These are phyloP conservation scores for Blastobotrys apis DNA, from an alignment of 1,139 yeast genomes.

Conservation along the genomic window DNA sequence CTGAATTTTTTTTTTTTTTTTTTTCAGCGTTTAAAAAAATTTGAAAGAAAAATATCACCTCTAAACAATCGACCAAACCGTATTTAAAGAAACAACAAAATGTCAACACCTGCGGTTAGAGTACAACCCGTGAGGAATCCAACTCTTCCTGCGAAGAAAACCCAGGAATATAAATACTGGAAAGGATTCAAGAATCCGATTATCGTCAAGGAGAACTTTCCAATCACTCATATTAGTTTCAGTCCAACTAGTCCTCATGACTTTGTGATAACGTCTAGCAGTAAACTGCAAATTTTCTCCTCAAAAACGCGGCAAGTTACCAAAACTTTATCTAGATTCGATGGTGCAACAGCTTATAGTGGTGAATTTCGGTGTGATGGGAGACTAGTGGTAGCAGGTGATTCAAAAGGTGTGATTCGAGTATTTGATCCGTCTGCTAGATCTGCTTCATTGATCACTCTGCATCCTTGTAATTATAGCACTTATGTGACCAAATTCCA, in stretches of 20 bases:
- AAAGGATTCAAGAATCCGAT: slow-evolving; percentile 79
- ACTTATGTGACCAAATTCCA: slow-evolving; percentile 94
- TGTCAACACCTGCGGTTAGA: slow-evolving; percentile 78
- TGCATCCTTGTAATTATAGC: slow-evolving; percentile 79
- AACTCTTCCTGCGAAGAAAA: slow-evolving; percentile 74
- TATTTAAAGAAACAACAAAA: too few species aligned
- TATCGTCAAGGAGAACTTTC: slow-evolving; percentile 87
- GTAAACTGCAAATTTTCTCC: slow-evolving; percentile 87
- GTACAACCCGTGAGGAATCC: slow-evolving; percentile 69
- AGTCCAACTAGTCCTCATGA: slow-evolving; percentile 86
- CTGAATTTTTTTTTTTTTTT: too few species aligned
- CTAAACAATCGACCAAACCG: too few species aligned
- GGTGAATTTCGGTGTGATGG: slow-evolving; percentile 86
- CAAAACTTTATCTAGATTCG: slow-evolving; percentile 85
- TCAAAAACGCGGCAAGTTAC: slow-evolving; percentile 88
- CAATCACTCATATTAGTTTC: slow-evolving; percentile 82
- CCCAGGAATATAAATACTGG: slow-evolving; percentile 96
- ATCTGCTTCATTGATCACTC: slow-evolving; percentile 69
- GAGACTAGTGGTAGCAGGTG: slow-evolving; percentile 77
- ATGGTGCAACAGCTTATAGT: slow-evolving; percentile 55
- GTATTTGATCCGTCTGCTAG: slow-evolving; percentile 74
- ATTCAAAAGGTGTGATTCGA: slow-evolving; percentile 82
- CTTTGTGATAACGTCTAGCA: slow-evolving; percentile 89
- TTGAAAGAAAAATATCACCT: background rate
- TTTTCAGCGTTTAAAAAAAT: background rate